These are phyloP conservation scores for Lenwebbia sp. DNA, from an alignment of 345 rosid species.

Conservation along the genomic window DNA sequence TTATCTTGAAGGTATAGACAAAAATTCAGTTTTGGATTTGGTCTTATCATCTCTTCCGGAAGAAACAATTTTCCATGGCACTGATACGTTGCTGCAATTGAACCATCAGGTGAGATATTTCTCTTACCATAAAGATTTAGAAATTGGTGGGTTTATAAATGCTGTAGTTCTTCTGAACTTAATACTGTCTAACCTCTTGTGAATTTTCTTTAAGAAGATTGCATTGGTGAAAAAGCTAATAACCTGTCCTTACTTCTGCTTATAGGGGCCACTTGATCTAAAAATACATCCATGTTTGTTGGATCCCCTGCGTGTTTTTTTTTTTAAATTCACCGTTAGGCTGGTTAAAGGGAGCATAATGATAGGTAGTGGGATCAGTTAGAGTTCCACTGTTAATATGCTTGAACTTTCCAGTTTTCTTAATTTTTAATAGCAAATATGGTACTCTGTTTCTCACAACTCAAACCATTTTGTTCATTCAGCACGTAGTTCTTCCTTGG, in stretches of 20 bases:
- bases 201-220: not conserved
- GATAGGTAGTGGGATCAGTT: not conserved
- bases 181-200: not conserved
- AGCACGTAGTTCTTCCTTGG: not conserved
- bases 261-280: not conserved
- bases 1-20: slow-evolving; percentile 55
- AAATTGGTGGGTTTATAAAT: not conserved
- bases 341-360: not conserved
- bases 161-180: not conserved
- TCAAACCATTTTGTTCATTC: not conserved
- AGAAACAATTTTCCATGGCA: slow-evolving; percentile 63
- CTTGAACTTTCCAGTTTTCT: not conserved
- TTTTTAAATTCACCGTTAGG: not conserved
- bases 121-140: not conserved
- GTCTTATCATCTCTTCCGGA: slow-evolving; percentile 86
- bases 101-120: slow-evolving; percentile 56
- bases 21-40: slow-evolving; percentile 63
- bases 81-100: slow-evolving; percentile 59
- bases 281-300: not conserved
- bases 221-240: not conserved
- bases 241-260: not conserved
- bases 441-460: not conserved
- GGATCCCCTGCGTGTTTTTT: not conserved
- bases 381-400: not conserved
- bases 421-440: not conserved